A percentile compares a stretch with the other conserved stretches of the same genome.
Conservation (phyloP, 352 stramenopile genomes). For the Globisporangium nunn region DNA sequence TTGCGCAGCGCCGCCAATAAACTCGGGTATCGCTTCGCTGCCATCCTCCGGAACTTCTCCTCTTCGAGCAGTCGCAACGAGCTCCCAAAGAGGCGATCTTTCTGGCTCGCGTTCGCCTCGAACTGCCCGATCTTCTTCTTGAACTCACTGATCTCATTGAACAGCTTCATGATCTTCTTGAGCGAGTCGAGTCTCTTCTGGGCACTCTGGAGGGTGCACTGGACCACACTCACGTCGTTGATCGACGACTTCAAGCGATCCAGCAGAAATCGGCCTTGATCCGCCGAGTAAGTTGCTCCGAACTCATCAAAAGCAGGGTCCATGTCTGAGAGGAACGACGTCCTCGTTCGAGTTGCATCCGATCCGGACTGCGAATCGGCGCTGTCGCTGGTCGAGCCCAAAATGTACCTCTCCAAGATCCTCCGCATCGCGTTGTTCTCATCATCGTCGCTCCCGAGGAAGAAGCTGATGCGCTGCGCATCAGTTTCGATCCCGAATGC, state of each 20-base stretch:
- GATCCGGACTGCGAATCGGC: not conserved
- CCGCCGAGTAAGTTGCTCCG: constrained; percentile 28
- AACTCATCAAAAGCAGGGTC: constrained; percentile 52
- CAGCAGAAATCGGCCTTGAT: constrained; percentile 32
- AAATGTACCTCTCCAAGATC: constrained; percentile 51
- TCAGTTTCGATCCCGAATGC: constrained; percentile 71
- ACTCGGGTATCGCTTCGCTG: constrained; percentile 60
- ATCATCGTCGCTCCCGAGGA: constrained; percentile 45
- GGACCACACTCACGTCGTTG: constrained; percentile 34
- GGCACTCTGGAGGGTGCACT: constrained; percentile 38
- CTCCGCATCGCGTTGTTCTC: constrained; percentile 26
- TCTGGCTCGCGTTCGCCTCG: constrained; percentile 57
- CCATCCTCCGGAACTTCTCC: constrained; percentile 67
- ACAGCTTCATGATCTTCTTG: constrained; percentile 75
- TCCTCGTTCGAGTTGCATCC: not conserved
- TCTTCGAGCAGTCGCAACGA: constrained; percentile 70
- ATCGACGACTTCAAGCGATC: constrained; percentile 35
- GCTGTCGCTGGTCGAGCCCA: not conserved
- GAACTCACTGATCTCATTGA: constrained; percentile 59
- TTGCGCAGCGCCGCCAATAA: constrained; percentile 40
- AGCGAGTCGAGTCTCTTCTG: constrained; percentile 60
- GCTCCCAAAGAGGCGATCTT: constrained; percentile 66
- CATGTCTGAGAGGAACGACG: constrained; percentile 49
- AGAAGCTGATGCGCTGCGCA: constrained; percentile 59
- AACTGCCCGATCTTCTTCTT: constrained; percentile 77